Conservation (phyloP, 192 early-diverging fungal genomes). For the Funneliformis geosporum region DNA sequence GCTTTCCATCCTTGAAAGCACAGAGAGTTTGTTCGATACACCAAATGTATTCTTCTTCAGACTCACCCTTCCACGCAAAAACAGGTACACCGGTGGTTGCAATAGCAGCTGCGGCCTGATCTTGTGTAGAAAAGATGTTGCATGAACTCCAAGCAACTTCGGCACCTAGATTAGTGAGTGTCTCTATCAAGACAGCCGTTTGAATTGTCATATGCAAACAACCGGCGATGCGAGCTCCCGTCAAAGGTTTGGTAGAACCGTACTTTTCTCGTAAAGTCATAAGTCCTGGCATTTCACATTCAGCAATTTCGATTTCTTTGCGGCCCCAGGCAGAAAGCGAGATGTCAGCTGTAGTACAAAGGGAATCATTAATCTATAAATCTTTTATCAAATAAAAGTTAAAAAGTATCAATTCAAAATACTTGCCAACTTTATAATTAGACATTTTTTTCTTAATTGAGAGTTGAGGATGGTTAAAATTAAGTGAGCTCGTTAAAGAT, state of each 20-base stretch:
- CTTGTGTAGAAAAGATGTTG: slow-evolving; percentile 94
- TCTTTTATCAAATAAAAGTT: background rate
- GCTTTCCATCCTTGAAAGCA: slow-evolving; percentile 90
- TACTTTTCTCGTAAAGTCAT: slow-evolving; percentile 94
- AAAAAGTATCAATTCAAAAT: background rate
- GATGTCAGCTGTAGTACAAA: slow-evolving; percentile 36
- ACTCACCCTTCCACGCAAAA: slow-evolving; percentile 99
- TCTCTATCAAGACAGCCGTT: slow-evolving; percentile 98
- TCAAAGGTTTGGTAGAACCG: slow-evolving; percentile 83
- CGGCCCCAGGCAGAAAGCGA: slow-evolving; percentile 85
- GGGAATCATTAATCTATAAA: background rate
- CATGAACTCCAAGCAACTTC: slow-evolving; percentile 78
- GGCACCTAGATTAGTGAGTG: slow-evolving; percentile 91
- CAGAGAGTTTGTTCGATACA: slow-evolving; percentile 95
- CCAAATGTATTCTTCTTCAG: slow-evolving; percentile 99
- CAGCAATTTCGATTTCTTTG: slow-evolving; percentile 94
- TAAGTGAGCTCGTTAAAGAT: no score
- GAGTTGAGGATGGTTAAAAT: no score
- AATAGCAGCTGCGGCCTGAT: slow-evolving; percentile 98
- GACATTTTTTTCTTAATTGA: background rate
- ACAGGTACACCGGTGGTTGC: slow-evolving; percentile 95
- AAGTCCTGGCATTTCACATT: slow-evolving; percentile 99
- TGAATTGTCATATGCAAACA: slow-evolving; percentile 99
- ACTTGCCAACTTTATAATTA: slow-evolving; percentile 10
- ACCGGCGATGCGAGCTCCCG: slow-evolving; percentile 94